phyloP scores from a whole-genome alignment of 2,329 filamentous ascomycete species.

The Colletotrichum somersetense region DNA sequence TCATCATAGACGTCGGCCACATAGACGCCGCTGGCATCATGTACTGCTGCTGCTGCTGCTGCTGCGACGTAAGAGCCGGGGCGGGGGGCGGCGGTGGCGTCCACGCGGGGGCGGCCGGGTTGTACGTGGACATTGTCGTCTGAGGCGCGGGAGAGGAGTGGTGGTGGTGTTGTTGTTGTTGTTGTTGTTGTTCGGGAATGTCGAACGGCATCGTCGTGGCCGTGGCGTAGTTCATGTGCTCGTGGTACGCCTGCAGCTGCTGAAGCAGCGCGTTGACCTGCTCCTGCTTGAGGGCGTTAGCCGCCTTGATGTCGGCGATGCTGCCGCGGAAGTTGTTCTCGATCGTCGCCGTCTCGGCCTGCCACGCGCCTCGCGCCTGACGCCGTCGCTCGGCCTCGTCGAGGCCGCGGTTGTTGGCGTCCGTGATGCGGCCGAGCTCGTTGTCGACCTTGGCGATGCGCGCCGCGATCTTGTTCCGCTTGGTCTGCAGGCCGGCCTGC shows the following conservation, averaged over 20 bases:
- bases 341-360: slow-evolving; percentile 60
- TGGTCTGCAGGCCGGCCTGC: slow-evolving; percentile 71
- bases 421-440: slow-evolving; percentile 77
- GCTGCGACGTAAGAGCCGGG: slow-evolving; percentile 46
- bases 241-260: slow-evolving; percentile 50
- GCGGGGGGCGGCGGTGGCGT: slow-evolving; percentile 52
- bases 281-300: slow-evolving; percentile 56
- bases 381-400: slow-evolving; percentile 72
- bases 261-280: slow-evolving; percentile 55
- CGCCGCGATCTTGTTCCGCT: slow-evolving; percentile 78
- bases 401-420: slow-evolving; percentile 75
- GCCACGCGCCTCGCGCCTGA: slow-evolving; percentile 62
- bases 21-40: slow-evolving; percentile 47
- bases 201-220: slow-evolving; percentile 52
- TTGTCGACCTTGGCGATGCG: slow-evolving; percentile 80
- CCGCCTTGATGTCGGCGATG: slow-evolving; percentile 52
- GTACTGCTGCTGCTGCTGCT: slow-evolving; percentile 43
- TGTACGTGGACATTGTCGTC: slow-evolving; percentile 46
- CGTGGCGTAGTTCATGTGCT: slow-evolving; percentile 50
- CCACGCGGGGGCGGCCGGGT: slow-evolving; percentile 47
- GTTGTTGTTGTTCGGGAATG: slow-evolving; percentile 33
- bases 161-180: neutral
- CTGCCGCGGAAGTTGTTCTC: slow-evolving; percentile 59
- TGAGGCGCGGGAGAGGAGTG: slow-evolving; percentile 31
- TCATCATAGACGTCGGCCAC: slow-evolving; percentile 52